These are phyloP conservation scores for Puccinia triticina DNA, from an alignment of 1,284 basidiomycete species.

Conservation along the genomic window DNA sequence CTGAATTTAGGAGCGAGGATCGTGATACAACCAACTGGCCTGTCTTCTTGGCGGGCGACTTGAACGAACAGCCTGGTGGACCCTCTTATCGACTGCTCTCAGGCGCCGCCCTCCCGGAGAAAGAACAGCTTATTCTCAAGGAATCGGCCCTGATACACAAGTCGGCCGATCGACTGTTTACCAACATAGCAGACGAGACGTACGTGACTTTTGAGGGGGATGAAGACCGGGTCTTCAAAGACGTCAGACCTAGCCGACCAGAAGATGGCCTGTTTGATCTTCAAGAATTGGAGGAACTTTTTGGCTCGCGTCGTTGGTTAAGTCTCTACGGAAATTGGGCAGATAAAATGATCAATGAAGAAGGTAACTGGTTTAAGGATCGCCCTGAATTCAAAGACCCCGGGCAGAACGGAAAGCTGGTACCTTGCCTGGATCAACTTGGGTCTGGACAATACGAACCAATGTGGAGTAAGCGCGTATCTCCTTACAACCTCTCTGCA, in stretches of 20 bases:
- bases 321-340: constrained; percentile 45
- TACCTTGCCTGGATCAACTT: neutral
- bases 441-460: constrained; percentile 34
- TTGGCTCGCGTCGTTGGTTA: constrained; percentile 13
- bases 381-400: neutral
- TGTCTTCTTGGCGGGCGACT: constrained; percentile 40
- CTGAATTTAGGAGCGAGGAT: neutral
- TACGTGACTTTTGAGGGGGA: constrained; percentile 45
- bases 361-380: constrained; percentile 42
- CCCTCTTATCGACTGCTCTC: constrained; percentile 31
- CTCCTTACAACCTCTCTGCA: neutral
- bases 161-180: constrained; percentile 14
- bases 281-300: neutral
- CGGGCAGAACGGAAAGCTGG: neutral
- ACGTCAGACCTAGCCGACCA: constrained; percentile 13
- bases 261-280: constrained; percentile 34
- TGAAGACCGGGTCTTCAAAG: constrained; percentile 50
- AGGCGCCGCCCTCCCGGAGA: neutral
- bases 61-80: constrained; percentile 45
- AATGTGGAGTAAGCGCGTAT: constrained; percentile 46
- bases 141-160: constrained; percentile 31
- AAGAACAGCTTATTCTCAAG: neutral
- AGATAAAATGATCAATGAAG: constrained; percentile 17
- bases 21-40: constrained; percentile 5
- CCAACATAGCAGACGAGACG: neutral